Evolutionary conservation across 2,329 filamentous ascomycete species (phyloP).

Genomic region (Aspergillus tubingensis): DNA sequence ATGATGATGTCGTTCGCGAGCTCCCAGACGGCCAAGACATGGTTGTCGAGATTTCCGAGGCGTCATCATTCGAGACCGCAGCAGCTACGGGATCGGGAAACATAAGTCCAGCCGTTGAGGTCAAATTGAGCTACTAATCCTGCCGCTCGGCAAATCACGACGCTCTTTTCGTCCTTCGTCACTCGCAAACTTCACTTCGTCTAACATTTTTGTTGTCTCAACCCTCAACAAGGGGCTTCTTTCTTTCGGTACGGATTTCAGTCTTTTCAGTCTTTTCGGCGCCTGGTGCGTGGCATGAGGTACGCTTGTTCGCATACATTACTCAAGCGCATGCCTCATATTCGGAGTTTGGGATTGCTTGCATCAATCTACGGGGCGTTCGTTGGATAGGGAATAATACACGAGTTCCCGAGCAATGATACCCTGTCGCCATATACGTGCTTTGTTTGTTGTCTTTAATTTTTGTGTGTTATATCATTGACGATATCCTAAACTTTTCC

Average conservation of each 20-base stretch:
- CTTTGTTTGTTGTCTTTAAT: slow-evolving; percentile 14
- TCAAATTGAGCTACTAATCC: slow-evolving; percentile 56
- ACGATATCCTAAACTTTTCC: slow-evolving; percentile 20
- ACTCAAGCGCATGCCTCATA: slow-evolving; percentile 8
- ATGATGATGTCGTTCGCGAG: slow-evolving; percentile 84
- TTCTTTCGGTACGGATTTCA: background rate
- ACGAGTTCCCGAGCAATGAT: slow-evolving; percentile 46
- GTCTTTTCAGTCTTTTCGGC: slow-evolving; percentile 4
- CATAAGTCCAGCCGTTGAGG: slow-evolving; percentile 42
- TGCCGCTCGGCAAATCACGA: slow-evolving; percentile 32
- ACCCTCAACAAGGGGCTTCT: background rate
- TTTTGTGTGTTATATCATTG: slow-evolving; percentile 27
- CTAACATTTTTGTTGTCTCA: slow-evolving; percentile 3
- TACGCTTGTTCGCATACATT: slow-evolving; percentile 11
- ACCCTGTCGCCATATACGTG: slow-evolving; percentile 36
- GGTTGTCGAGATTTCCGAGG: slow-evolving; percentile 68
- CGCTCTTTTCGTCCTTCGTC: slow-evolving; percentile 16
- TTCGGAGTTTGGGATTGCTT: slow-evolving; percentile 20
- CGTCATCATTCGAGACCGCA: slow-evolving; percentile 47
- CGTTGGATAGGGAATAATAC: slow-evolving; percentile 44
- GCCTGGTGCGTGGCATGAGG: slow-evolving; percentile 23
- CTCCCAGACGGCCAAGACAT: slow-evolving; percentile 91
- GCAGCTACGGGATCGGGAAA: slow-evolving; percentile 9
- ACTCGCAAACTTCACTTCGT: slow-evolving; percentile 14
- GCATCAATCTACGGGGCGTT: slow-evolving; percentile 23